Base-by-base conservation (phyloP, 768 basidiomycete genomes). In the Gloeopeniophorella convolvens region DNA sequence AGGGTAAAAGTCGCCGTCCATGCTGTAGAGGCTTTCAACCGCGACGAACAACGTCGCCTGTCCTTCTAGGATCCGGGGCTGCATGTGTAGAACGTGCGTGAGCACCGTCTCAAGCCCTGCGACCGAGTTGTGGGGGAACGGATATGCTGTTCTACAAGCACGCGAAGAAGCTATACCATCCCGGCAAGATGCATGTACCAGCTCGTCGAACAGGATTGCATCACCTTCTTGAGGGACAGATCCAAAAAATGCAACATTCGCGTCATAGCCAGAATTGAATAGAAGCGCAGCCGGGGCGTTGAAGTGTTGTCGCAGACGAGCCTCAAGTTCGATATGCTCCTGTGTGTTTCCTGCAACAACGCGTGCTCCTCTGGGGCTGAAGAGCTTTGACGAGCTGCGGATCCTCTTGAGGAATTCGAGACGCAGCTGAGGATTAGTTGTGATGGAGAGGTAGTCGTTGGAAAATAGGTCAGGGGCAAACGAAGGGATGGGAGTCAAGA, bases 1-100 rank as follows among this genome's bases (percentile, higher is more conserved):
- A 0, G 91, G 92, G 0, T 85, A 75, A 52, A 94, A 76, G 27
- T 93, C 94, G 16, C 94, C 94, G 59, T 97, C 94, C 94, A 97
- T 97, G 50, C 85, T 88, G 60, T 97, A 97, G 33, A 96, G 65
- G 28, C 80, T 83, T 71, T 97, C 94, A 8, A 95, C 82, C 0
- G 89, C 82, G 20, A 97, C 64, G 61, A 93, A 95, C 4, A 89
- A n/a, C n/a, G n/a, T n/a, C n/a, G n/a, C n/a, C n/a, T n/a, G n/a
- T n/a, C n/a, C n/a, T n/a, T n/a, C n/a, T n/a, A n/a, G n/a, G n/a
- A n/a, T n/a, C n/a, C n/a, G n/a, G n/a, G n/a, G n/a, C n/a, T n/a
- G n/a, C n/a, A n/a, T n/a, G 18, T 61, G 48, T 23, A 64, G 56
- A 11, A 71, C 58, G 13, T 58, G 42, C 10, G 58, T 36, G 10